phyloP scores from a whole-genome alignment of 1,284 basidiomycete species.

The Bjerkandera adusta region DNA sequence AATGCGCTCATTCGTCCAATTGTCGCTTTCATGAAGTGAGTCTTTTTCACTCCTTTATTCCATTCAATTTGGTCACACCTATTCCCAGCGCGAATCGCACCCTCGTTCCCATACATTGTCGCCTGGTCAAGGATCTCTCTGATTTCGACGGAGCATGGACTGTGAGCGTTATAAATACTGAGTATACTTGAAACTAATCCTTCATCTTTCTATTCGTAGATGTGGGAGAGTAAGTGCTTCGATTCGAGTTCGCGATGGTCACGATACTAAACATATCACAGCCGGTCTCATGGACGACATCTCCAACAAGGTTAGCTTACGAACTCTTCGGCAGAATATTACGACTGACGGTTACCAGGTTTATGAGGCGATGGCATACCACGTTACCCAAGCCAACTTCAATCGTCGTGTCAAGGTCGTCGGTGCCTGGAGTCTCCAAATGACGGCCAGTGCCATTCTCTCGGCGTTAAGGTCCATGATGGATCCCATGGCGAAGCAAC shows the following conservation, averaged over 20 bases:
- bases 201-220: conserved; percentile 40
- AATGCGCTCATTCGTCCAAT: conserved; percentile 96
- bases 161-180: too few relatives aligned
- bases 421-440: conserved; percentile 78
- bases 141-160: conserved; percentile 93
- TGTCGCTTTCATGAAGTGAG: conserved; percentile 97
- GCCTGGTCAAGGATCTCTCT: conserved; percentile 73
- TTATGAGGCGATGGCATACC: conserved; percentile 89
- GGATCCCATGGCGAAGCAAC: conserved; percentile 48
- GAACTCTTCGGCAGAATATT: too few relatives aligned
- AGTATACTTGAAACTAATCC: too few relatives aligned
- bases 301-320: conserved; percentile 59
- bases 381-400: conserved; percentile 86
- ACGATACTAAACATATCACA: conserved; percentile 31
- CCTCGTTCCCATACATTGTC: conserved; percentile 87
- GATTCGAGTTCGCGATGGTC: too few relatives aligned
- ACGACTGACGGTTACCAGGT: conserved; percentile 41
- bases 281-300: conserved; percentile 84
- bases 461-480: conserved; percentile 57
- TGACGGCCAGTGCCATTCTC: conserved; percentile 66
- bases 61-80: not conserved
- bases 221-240: conserved; percentile 76
- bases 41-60: conserved; percentile 16
- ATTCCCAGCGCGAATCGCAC: conserved; percentile 79
- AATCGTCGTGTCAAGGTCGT: conserved; percentile 86